Evolutionary conservation across 495 filamentous ascomycete genomes (phyloP), one percentile per base, ranked within the genome.

Genomic region (Penicillium ucsense): DNA sequence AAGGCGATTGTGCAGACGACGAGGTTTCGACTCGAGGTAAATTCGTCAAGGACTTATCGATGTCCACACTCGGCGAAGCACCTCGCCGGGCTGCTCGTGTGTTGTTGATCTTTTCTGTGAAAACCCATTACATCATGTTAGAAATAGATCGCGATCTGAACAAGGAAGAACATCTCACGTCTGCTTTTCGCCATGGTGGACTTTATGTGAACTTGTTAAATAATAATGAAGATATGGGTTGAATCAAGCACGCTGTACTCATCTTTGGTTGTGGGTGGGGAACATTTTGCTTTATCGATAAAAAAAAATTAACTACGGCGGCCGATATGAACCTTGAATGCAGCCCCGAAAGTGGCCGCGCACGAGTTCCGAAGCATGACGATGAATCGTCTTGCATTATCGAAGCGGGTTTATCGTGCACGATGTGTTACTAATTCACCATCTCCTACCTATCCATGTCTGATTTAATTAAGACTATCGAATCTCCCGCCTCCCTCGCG

Each of bases 61-160:
- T 72, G 59, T 89, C 71, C 63, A 87, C 77, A 60, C 80, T 73
- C 8, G 83, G 84, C 9, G 84, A 85, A 28, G 77, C 78, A 35
- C 77, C 86, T 43, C 88, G 81, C 56, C 83, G 76, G 53, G 83
- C 83, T 30, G 83, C 84, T 33, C 86, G 83, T 43, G 86, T 87
- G 65, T 84, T 84, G 42, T 76, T 50, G 3, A 75, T 73, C 38
- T 61, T 50, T 33, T 60, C 73, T 80, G 54, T 31, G 39, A 52
- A 40, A 32, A 6, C 30, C 11, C 27, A 9, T 5, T 45, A 9
- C 4, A 35, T 63, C 59, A 67, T 57, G 47, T 39, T 35, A 43
- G 8, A 12, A 47, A 35, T 29, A 40, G 37, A 46, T 41, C 27
- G 28, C 5, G 36, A 43, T 30, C 36, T n/a, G 7, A 20, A 30